Conservation (phyloP, 306 rosid genomes). For the Pterocarpus macrocarpus region DNA sequence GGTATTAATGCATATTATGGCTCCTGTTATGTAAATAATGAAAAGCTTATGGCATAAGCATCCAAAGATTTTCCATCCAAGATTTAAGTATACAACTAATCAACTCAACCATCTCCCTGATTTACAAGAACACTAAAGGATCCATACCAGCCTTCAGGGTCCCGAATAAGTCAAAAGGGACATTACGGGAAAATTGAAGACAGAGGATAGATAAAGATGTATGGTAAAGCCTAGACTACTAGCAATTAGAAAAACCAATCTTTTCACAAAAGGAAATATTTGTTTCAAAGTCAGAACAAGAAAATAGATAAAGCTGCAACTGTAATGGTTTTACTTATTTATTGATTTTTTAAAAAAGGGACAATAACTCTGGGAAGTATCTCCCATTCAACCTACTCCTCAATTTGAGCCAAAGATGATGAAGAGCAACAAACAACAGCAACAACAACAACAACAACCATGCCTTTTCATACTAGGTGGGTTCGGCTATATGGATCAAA, state of each 20-base stretch:
- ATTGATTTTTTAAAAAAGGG: too few species aligned
- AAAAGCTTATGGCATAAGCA: too few species aligned
- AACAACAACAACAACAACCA: too few species aligned
- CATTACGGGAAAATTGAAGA: neutral
- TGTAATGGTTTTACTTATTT: too few species aligned
- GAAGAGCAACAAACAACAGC: neutral
- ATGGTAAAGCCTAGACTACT: neutral
- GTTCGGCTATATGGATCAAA: too few species aligned
- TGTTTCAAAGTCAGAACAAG: neutral
- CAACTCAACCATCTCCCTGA: slow-evolving; percentile 15
- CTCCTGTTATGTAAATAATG: too few species aligned
- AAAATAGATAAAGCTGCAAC: neutral
- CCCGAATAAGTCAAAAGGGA: slow-evolving; percentile 14
- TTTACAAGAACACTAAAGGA: neutral
- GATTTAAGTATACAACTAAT: slow-evolving; percentile 25
- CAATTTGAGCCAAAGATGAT: neutral
- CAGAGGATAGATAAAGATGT: neutral
- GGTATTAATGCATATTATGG: slow-evolving; percentile 6
- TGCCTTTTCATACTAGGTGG: too few species aligned
- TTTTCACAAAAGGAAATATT: neutral
- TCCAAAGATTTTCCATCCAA: too few species aligned
- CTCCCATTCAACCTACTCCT: slow-evolving; percentile 3
- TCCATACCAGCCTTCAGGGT: slow-evolving; percentile 19
- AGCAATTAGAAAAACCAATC: neutral
- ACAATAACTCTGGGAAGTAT: neutral